These are phyloP conservation scores for Anaeromyces robustus DNA, from an alignment of 192 early-diverging fungal species.

Conservation along the genomic window DNA sequence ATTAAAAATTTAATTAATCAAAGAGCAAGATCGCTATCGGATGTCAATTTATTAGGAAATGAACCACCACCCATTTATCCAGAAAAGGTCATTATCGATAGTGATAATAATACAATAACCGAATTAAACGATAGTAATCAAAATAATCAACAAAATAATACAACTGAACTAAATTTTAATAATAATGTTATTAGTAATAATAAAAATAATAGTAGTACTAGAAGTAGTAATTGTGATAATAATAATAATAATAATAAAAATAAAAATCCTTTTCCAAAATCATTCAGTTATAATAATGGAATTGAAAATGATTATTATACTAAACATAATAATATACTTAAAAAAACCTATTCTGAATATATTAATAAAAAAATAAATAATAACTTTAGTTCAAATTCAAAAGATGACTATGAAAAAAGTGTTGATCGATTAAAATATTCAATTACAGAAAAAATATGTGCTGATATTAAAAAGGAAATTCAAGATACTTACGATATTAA, in stretches of 20 bases:
- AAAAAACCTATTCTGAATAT: neutral
- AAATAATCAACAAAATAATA: neutral
- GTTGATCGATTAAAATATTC: neutral
- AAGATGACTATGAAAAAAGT: neutral
- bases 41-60: neutral
- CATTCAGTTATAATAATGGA: neutral
- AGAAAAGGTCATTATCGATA: no score
- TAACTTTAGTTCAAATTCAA: neutral
- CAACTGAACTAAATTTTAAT: neutral
- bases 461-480: neutral
- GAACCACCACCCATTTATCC: no score
- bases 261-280: neutral
- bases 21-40: neutral
- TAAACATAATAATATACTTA: neutral
- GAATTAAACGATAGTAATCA: neutral
- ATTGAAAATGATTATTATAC: neutral
- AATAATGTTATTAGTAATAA: neutral
- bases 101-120: no score
- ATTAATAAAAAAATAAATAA: neutral
- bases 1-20: neutral
- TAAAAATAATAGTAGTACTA: no score
- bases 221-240: no score
- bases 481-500: neutral
- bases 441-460: neutral
- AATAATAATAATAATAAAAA: no score